These are phyloP conservation scores for Termitomyces sp. DNA, from an alignment of 768 basidiomycete species.

Conservation along the genomic window DNA sequence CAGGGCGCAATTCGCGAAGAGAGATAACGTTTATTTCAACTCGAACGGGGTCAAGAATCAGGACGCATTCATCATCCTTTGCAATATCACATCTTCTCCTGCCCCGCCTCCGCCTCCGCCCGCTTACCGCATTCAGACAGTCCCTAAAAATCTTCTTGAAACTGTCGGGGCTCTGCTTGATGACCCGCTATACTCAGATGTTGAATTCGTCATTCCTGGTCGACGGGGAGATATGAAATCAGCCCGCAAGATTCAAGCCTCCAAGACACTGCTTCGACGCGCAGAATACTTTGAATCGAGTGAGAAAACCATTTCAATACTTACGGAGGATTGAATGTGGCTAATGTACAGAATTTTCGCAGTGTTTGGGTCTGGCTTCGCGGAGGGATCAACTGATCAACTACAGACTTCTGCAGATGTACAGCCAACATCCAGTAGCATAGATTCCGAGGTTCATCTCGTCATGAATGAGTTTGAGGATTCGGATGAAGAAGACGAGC, in stretches of 20 bases:
- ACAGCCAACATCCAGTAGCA: slow-evolving; percentile 19
- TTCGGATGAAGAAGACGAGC: slow-evolving; percentile 41
- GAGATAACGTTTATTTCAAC: slow-evolving; percentile 69
- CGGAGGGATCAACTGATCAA: slow-evolving; percentile 46
- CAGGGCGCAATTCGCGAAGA: slow-evolving; percentile 78
- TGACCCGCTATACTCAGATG: slow-evolving; percentile 82
- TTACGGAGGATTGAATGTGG: not conserved
- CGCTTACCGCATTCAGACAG: slow-evolving; percentile 44
- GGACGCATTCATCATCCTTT: slow-evolving; percentile 75
- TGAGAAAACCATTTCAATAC: slow-evolving; percentile 25
- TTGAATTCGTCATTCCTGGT: slow-evolving; percentile 72
- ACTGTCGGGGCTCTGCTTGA: slow-evolving; percentile 75
- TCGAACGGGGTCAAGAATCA: slow-evolving; percentile 47
- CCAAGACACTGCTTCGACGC: slow-evolving; percentile 62
- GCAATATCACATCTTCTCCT: slow-evolving; percentile 73
- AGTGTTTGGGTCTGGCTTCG: slow-evolving; percentile 79
- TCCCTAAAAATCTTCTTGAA: slow-evolving; percentile 67
- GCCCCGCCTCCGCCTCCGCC: slow-evolving; percentile 46
- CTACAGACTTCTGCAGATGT: slow-evolving; percentile 24
- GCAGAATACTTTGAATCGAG: slow-evolving; percentile 81
- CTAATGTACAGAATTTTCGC: not conserved
- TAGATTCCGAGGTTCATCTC: slow-evolving; percentile 27
- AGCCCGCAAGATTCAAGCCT: slow-evolving; percentile 61
- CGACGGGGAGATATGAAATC: slow-evolving; percentile 35
- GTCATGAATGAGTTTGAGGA: slow-evolving; percentile 52